Evolutionary conservation across 2,329 filamentous ascomycete species (phyloP).

Genomic region (Alternaria burnsii): DNA sequence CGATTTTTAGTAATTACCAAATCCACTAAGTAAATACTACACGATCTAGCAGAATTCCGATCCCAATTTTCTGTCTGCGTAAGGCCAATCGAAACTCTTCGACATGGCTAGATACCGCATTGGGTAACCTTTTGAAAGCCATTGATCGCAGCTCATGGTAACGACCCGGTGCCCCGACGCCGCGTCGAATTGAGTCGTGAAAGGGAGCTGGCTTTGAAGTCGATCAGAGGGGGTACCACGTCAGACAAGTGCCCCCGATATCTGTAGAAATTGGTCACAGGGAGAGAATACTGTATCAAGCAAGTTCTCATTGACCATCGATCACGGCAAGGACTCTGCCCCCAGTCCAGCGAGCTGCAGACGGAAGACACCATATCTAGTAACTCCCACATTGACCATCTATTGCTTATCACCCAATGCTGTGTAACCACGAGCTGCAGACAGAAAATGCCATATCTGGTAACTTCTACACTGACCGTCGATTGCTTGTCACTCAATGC

Average conservation of each 20-base stretch:
- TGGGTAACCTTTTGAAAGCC: background rate
- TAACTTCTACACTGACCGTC: background rate
- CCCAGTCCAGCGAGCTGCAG: background rate
- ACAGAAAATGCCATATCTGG: background rate
- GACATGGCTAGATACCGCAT: background rate
- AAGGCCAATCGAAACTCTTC: background rate
- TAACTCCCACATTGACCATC: background rate
- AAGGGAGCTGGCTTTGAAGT: background rate
- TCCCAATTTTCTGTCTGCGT: background rate
- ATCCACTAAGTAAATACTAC: background rate
- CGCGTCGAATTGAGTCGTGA: background rate
- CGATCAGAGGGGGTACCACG: background rate
- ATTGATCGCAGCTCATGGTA: background rate
- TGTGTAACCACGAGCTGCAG: too few species aligned
- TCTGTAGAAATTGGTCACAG: background rate
- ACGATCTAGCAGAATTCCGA: background rate
- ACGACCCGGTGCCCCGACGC: background rate
- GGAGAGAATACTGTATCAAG: background rate
- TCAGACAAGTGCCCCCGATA: background rate
- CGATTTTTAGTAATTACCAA: background rate
- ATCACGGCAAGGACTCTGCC: background rate
- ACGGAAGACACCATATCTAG: background rate
- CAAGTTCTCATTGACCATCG: background rate
- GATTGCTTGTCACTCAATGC: too few species aligned
- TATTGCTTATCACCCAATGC: background rate